Evolutionary conservation across 305 asterid species (phyloP).

Genomic region (Fraxinus sp.): DNA sequence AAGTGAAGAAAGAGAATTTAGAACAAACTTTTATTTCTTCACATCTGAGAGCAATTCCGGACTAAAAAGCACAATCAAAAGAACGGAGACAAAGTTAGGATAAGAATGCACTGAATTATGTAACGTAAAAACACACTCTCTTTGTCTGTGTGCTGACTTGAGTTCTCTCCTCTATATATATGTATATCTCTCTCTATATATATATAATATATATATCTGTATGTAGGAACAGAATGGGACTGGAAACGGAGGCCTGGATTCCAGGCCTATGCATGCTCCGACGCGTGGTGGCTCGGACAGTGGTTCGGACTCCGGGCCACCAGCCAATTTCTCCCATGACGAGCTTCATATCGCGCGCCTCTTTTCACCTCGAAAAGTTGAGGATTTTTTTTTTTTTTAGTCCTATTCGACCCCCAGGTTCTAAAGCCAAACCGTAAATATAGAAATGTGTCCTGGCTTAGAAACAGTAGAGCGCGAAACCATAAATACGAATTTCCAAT

Average conservation of each 20-base stretch:
- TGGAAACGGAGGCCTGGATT: not conserved
- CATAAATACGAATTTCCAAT: not conserved
- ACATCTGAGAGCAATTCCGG: not conserved
- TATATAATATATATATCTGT: not conserved
- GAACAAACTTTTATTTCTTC: not conserved
- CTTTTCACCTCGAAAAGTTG: not conserved
- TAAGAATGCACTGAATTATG: not conserved
- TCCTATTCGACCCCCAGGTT: not conserved
- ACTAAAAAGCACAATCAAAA: not conserved
- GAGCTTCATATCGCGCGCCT: not conserved
- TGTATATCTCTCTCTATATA: not conserved
- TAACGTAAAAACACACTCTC: not conserved
- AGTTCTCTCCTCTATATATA: not conserved
- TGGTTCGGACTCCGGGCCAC: not conserved
- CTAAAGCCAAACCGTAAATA: not conserved
- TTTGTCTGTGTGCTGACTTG: not conserved
- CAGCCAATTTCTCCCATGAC: not conserved
- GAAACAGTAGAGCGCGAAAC: not conserved
- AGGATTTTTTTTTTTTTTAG: not conserved
- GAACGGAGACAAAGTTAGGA: not conserved
- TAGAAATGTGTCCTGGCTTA: not conserved
- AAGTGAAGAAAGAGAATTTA: not conserved
- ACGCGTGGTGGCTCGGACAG: not conserved
- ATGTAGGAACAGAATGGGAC: not conserved
- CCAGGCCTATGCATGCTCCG: not conserved